phyloP scores from a whole-genome alignment of 306 rosid genomes.

The Sesbania bispinosa region DNA sequence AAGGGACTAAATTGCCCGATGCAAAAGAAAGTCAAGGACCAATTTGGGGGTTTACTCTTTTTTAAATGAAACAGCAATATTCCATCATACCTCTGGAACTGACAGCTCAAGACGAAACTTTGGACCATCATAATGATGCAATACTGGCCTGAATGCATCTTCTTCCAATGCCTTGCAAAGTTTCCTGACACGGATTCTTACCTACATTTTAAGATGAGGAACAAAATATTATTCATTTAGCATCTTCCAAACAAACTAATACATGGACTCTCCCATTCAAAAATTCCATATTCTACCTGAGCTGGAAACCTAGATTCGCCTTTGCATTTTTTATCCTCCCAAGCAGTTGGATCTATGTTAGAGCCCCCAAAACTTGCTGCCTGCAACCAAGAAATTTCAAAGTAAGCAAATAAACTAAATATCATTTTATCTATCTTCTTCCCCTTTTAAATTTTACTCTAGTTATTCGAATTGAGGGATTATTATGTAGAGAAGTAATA shows the following conservation, averaged over 20 bases:
- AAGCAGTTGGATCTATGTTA: conserved; percentile 98
- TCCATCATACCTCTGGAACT: conserved; percentile 75
- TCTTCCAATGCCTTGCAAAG: conserved; percentile 95
- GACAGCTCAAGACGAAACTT: conserved; percentile 99
- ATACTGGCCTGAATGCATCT: conserved; percentile 96
- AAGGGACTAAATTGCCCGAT: too few species aligned
- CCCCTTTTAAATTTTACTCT: not conserved
- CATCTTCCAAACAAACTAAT: not conserved
- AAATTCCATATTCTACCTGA: conserved; percentile 56
- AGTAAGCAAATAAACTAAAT: conserved; percentile 3
- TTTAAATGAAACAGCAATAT: not conserved
- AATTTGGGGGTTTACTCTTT: too few species aligned
- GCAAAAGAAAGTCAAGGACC: too few species aligned
- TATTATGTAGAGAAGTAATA: not conserved
- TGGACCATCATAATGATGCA: conserved; percentile 99
- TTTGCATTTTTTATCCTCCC: conserved; percentile 99
- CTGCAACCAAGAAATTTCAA: conserved; percentile 40
- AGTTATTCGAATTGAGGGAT: not conserved
- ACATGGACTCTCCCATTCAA: not conserved
- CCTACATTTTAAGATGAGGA: conserved; percentile 39
- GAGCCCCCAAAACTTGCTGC: conserved; percentile 98
- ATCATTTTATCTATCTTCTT: not conserved
- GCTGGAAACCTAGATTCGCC: conserved; percentile 99
- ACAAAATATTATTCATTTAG: not conserved
- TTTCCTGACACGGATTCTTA: conserved; percentile 75